A percentile compares a stretch with the other conserved stretches of the same genome.
Evolutionary conservation across 257 asterid genomes (phyloP).

Genomic region (Nicotiana noctiflora): DNA sequence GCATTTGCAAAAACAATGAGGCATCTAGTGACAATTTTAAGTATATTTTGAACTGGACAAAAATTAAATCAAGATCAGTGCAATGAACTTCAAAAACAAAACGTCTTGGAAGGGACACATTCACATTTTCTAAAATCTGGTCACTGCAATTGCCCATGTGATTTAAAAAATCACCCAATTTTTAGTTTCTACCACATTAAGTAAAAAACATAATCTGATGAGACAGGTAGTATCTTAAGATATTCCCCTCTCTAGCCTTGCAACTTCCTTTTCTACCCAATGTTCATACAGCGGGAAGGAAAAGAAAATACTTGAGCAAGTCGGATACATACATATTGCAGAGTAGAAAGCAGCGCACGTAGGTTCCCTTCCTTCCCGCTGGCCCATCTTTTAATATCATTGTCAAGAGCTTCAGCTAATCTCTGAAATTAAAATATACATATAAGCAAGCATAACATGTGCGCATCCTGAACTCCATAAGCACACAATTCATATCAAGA

Average conservation of each 20-base stretch:
- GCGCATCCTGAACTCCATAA: not conserved
- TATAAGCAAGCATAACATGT: not conserved
- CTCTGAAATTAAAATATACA: slow-evolving; percentile 54
- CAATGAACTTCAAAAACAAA: not conserved
- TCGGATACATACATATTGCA: slow-evolving; percentile 69
- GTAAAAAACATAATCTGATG: not conserved
- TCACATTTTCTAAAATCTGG: not conserved
- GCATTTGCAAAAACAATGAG: slow-evolving; percentile 10
- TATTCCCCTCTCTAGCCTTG: not conserved
- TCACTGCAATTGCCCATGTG: not conserved
- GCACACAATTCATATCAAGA: not conserved
- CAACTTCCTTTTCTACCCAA: not conserved
- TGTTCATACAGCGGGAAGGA: not conserved
- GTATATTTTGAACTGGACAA: not conserved
- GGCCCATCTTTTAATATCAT: slow-evolving; percentile 95
- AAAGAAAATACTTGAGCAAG: not conserved
- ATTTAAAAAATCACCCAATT: not conserved
- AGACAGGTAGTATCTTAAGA: not conserved
- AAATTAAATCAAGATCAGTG: not conserved
- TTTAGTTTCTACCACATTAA: not conserved
- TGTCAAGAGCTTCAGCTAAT: slow-evolving; percentile 82
- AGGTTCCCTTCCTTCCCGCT: slow-evolving; percentile 87
- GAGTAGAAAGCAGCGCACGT: slow-evolving; percentile 95
- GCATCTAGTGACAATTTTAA: not conserved
- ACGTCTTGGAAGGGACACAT: not conserved